phyloP scores from a whole-genome alignment of 345 rosid species.

The Gossypium anomalum region DNA sequence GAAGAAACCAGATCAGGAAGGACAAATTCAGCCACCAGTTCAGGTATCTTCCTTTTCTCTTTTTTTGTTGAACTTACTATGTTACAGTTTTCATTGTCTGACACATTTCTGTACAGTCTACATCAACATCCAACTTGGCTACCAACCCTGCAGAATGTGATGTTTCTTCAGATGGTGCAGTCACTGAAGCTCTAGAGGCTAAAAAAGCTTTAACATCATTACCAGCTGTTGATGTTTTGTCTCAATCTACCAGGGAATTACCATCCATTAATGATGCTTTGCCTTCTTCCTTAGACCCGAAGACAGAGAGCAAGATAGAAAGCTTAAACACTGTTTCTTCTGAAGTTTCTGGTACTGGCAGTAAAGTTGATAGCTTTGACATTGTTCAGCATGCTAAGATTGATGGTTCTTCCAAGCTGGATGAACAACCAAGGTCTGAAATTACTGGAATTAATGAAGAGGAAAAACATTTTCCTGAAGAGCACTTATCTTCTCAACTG shows the following conservation, averaged over 20 bases:
- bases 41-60: slow-evolving; percentile 40
- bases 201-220: slow-evolving; percentile 24
- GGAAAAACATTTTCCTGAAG: slow-evolving; percentile 15
- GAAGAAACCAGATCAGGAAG: slow-evolving; percentile 40
- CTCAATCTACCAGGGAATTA: slow-evolving; percentile 24
- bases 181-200: slow-evolving; percentile 31
- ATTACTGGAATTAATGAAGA: slow-evolving; percentile 12
- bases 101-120: slow-evolving; percentile 39
- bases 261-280: slow-evolving; percentile 22
- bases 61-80: background rate
- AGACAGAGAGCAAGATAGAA: slow-evolving; percentile 25
- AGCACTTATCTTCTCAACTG: slow-evolving; percentile 23
- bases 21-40: slow-evolving; percentile 28
- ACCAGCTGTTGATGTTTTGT: slow-evolving; percentile 24
- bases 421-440: slow-evolving; percentile 25
- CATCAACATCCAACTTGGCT: slow-evolving; percentile 16
- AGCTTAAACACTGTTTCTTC: slow-evolving; percentile 25
- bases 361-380: background rate
- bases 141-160: slow-evolving; percentile 27
- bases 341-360: slow-evolving; percentile 29
- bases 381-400: slow-evolving; percentile 13
- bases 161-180: slow-evolving; percentile 25
- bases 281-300: slow-evolving; percentile 28
- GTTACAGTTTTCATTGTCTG: background rate
- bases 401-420: slow-evolving; percentile 21